Conservation (phyloP, 495 filamentous ascomycete genomes). For the Penicillium dipodomyicola region DNA sequence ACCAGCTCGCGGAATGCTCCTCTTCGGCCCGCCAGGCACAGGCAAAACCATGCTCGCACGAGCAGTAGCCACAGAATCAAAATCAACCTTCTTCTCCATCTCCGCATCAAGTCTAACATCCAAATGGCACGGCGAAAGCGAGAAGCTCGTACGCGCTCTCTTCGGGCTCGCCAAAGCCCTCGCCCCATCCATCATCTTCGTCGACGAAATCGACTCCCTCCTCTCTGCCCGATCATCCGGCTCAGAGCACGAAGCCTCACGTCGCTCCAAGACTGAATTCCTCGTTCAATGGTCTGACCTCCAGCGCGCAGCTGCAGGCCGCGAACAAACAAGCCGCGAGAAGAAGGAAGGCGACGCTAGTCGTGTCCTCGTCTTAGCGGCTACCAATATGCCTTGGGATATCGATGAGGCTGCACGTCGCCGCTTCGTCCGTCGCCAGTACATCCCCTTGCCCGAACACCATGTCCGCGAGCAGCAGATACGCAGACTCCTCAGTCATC, state of each 20-base stretch:
- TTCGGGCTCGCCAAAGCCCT: conserved; percentile 87
- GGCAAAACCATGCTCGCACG: conserved; percentile 98
- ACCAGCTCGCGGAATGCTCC: conserved; percentile 89
- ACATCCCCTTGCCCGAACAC: conserved; percentile 89
- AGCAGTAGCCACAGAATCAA: conserved; percentile 91
- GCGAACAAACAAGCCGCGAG: conserved; percentile 66
- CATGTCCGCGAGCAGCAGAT: conserved; percentile 77
- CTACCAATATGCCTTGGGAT: conserved; percentile 96
- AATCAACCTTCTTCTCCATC: conserved; percentile 96
- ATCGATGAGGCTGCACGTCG: conserved; percentile 94
- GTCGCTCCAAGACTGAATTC: conserved; percentile 96
- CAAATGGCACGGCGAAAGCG: conserved; percentile 95
- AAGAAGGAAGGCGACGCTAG: conserved; percentile 78
- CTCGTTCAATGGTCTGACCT: conserved; percentile 96
- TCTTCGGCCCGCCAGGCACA: conserved; percentile 95
- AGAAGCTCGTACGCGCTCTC: conserved; percentile 92
- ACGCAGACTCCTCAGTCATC: conserved; percentile 72
- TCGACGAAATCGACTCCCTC: conserved; percentile 97
- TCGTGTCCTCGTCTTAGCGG: conserved; percentile 88
- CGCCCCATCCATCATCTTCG: conserved; percentile 96
- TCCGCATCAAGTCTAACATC: conserved; percentile 90
- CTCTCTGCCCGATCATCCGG: conserved; percentile 78
- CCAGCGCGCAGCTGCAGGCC: conserved; percentile 85
- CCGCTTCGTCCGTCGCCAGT: conserved; percentile 90
- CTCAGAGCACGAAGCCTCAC: conserved; percentile 88